Percentiles rank a stretch among this genome's conserved stretches.
Conservation (phyloP, 75 land plant species). For the Chamaecyparis obtusa region DNA sequence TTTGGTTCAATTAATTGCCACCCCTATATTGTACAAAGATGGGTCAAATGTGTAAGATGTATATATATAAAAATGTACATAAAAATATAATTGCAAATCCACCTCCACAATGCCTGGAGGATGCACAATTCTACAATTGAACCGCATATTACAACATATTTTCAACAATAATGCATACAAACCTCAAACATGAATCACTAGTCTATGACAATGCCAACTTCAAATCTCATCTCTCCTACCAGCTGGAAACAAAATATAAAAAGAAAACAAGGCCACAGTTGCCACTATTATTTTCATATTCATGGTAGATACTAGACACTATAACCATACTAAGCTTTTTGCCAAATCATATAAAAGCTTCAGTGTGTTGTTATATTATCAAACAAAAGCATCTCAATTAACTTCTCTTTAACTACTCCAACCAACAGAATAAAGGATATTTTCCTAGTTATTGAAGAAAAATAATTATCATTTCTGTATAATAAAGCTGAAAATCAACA, state of each 20-base stretch:
- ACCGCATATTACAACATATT: neutral
- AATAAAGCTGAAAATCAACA: neutral
- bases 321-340: neutral
- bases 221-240: neutral
- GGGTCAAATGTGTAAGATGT: neutral
- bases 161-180: neutral
- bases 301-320: neutral
- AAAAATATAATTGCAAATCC: neutral
- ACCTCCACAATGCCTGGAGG: neutral
- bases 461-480: neutral
- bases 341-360: neutral
- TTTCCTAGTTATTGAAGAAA: neutral
- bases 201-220: no score
- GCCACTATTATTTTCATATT: neutral
- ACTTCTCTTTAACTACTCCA: neutral
- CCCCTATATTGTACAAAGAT: neutral
- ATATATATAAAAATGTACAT: neutral
- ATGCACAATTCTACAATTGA: neutral
- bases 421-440: neutral
- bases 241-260: neutral
- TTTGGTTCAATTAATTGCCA: neutral
- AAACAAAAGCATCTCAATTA: neutral
- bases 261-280: neutral
- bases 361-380: neutral
- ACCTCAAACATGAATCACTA: neutral